Evolutionary conservation across 2,329 filamentous ascomycete species (phyloP), one percentile per base, ranked within the genome.

Genomic region (Ophiocordyceps camponoti-saundersi): DNA sequence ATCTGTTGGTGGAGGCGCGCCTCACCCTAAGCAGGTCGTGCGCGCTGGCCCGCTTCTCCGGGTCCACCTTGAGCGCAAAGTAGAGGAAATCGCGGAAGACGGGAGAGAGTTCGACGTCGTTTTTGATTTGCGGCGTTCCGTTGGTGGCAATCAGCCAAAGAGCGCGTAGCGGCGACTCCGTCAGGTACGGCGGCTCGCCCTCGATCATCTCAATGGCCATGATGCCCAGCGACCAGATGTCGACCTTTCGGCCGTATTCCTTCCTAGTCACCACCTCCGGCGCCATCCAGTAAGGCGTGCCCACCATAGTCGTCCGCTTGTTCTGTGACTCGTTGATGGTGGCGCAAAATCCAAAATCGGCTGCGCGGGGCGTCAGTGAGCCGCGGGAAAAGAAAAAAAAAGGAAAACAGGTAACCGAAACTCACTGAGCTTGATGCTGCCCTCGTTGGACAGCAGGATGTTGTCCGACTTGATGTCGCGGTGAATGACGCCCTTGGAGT

Each of bases 171-270:
- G 92, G 92, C 36, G 87, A 93, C 63, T 98, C 92, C 39, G 89
- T 96, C 49, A 98, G 72, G 61, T 96, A 98, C 22, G 92, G 92
- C 13, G 92, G 92, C 63, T 96, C 92, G 61, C 90, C 92, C 67
- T 96, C 92, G 53, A 98, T 95, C 92, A 98, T 98, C 65, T 98
- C 92, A 58, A 98, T 96, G 8, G 92, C 88, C 92, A 98, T 96
- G 67, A 98, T 98, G 49, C 92, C 92, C 42, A 98, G 70, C 49
- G 86, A 94, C 92, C 92, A 98, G 55, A 98, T 95, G 60, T 98
- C 92, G 47, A 98, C 90, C 65, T 96, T 98, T 52, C 90, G 83
- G 53, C 92, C 92, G 65, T 98, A 98, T 66, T 96, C 92, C 64
- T 96, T 96, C 41, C 89, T 75, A 7, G 88, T 96, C 26, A 98